These are phyloP conservation scores for Exophiala sp. DNA, from an alignment of 2,329 filamentous ascomycete genomes.

Conservation along the genomic window DNA sequence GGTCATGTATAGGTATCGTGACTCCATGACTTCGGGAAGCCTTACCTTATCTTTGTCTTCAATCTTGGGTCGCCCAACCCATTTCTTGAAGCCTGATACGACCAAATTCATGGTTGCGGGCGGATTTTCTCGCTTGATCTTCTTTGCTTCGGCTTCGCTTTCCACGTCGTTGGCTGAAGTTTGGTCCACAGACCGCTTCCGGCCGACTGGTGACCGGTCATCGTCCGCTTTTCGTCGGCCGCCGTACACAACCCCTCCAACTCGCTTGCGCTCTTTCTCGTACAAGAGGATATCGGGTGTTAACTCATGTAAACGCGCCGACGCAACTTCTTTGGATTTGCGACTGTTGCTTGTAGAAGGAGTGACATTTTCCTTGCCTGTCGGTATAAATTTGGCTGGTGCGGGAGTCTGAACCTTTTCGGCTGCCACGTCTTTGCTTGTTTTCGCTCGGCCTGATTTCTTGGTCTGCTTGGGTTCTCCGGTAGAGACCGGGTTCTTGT, in stretches of 20 bases:
- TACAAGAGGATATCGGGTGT: constrained; percentile 83
- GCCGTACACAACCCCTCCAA: constrained; percentile 59
- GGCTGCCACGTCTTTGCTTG: constrained; percentile 7
- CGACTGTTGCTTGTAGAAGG: constrained; percentile 70
- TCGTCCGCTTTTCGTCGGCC: constrained; percentile 45
- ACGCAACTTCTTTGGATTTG: constrained; percentile 80
- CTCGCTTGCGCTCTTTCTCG: constrained; percentile 86
- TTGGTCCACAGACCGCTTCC: constrained; percentile 44
- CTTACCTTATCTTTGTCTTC: constrained; percentile 77
- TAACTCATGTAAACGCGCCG: constrained; percentile 67
- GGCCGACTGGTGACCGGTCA: constrained; percentile 34
- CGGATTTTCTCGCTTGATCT: constrained; percentile 44
- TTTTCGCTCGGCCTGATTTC: constrained; percentile 17
- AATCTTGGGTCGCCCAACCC: constrained; percentile 65
- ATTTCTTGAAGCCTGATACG: constrained; percentile 76
- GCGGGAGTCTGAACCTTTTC: constrained; percentile 49
- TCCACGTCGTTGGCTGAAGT: constrained; percentile 26
- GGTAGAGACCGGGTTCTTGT: constrained; percentile 31
- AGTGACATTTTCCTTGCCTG: constrained; percentile 77
- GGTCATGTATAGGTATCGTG: too few relatives aligned
- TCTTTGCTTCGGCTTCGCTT: constrained; percentile 49
- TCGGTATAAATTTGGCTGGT: constrained; percentile 45
- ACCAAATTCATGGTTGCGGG: constrained; percentile 69
- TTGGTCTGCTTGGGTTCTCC: constrained; percentile 10
- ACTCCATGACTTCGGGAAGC: not conserved